Percentiles rank a stretch among this genome's conserved stretches.
These are phyloP conservation scores for Piper longum DNA, from an alignment of 164 flowering plant species.

Conservation along the genomic window DNA sequence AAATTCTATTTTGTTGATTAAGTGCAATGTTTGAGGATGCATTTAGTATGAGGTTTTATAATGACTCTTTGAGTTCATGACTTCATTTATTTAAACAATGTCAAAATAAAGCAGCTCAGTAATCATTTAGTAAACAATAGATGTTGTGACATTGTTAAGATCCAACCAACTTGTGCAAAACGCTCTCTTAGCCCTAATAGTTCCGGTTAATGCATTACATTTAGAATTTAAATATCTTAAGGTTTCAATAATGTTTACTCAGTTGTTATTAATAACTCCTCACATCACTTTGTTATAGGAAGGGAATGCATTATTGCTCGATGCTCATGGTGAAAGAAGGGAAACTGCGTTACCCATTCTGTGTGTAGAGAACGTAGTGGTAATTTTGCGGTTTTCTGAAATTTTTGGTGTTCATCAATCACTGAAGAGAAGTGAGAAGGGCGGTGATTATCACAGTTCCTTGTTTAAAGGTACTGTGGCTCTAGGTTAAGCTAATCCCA, in stretches of 20 bases:
- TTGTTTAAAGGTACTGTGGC: slow-evolving; percentile 41
- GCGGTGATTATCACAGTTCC: slow-evolving; percentile 30
- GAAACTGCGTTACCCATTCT: slow-evolving; percentile 56
- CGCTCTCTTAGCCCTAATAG: not conserved
- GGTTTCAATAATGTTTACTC: too few species aligned
- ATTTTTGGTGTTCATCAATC: slow-evolving; percentile 74
- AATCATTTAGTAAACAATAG: too few species aligned
- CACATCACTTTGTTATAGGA: slow-evolving; percentile 20
- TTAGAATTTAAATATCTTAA: too few species aligned
- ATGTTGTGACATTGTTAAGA: not conserved
- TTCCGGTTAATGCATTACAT: not conserved
- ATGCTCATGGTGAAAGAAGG: slow-evolving; percentile 16
- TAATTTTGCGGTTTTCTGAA: slow-evolving; percentile 77
- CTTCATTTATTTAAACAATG: too few species aligned
- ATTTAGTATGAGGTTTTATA: too few species aligned
- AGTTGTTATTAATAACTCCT: not conserved
- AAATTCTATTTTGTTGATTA: too few species aligned
- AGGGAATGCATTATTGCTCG: slow-evolving; percentile 22
- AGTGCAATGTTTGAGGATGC: too few species aligned
- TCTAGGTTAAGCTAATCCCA: not conserved
- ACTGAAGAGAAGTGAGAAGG: slow-evolving; percentile 35
- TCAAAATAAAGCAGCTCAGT: too few species aligned
- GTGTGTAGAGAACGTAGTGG: slow-evolving; percentile 70
- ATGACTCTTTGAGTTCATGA: too few species aligned
- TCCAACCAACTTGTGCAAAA: too few species aligned